These are phyloP conservation scores for Dendrothele bispora DNA, from an alignment of 768 basidiomycete genomes.

Conservation along the genomic window DNA sequence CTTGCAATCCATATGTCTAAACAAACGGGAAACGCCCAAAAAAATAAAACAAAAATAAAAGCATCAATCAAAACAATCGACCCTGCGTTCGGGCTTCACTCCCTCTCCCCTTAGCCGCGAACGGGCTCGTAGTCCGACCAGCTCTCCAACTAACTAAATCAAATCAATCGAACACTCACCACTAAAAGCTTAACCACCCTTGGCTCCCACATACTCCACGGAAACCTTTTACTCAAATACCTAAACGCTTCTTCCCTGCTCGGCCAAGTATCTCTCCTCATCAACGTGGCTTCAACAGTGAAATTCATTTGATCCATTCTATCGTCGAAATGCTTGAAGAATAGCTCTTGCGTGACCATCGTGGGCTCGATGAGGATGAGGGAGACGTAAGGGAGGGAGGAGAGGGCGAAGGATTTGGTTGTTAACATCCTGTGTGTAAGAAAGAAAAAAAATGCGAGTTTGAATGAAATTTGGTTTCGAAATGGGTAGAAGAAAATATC, in stretches of 20 bases:
- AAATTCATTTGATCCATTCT: slow-evolving; percentile 37
- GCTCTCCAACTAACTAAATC: slow-evolving; percentile 30
- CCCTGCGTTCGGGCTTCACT: too few relatives aligned
- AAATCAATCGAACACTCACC: slow-evolving; percentile 31
- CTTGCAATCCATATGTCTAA: slow-evolving; percentile 16
- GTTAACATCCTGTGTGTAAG: slow-evolving; percentile 39
- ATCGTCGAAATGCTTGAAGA: slow-evolving; percentile 34
- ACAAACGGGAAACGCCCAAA: too few relatives aligned
- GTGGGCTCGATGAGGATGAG: slow-evolving; percentile 48
- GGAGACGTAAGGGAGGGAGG: slow-evolving; percentile 28
- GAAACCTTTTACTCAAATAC: slow-evolving; percentile 42
- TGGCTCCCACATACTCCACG: slow-evolving; percentile 49
- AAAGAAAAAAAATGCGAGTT: too few relatives aligned
- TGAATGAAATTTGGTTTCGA: too few relatives aligned
- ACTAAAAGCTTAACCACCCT: slow-evolving; percentile 36
- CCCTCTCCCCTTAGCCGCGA: too few relatives aligned
- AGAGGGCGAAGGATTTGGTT: slow-evolving; percentile 28
- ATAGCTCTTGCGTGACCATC: slow-evolving; percentile 34
- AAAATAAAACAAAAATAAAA: too few relatives aligned
- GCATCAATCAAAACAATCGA: too few relatives aligned
- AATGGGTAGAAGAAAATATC: too few relatives aligned
- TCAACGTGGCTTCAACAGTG: slow-evolving; percentile 30
- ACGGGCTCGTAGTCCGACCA: slow-evolving; percentile 17
- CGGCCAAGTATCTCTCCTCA: slow-evolving; percentile 42
- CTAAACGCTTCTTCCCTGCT: slow-evolving; percentile 38